Evolutionary conservation across 2,329 filamentous ascomycete species (phyloP), one percentile per base, ranked within the genome.

Genomic region (Stenocarpella maydis): DNA sequence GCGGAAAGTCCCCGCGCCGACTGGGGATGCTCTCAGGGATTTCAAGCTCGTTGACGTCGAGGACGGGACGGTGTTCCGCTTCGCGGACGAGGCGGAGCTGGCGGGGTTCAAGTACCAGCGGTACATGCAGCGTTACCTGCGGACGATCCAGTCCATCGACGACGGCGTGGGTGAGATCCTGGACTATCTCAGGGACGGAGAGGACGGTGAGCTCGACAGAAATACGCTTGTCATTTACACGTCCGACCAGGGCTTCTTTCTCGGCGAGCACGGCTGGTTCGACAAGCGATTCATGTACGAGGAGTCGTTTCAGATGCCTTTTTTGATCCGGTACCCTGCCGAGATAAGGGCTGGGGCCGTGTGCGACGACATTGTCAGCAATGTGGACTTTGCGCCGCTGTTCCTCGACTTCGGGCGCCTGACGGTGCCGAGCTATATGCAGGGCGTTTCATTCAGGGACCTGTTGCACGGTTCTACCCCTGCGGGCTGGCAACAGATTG

Each of bases 281-380:
- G 86, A 87, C 74, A 87, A 87, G 76, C 82, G 85, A 3, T 87
- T 87, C 75, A 87, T 87, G 82, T 87, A 87, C 75, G 85, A 88
- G 71, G 84, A 87, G 74, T 81, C 78, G 17, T 87, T 87, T 76
- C 85, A 87, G 75, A 87, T 87, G 85, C 85, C 85, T 0, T 85
- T 87, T 58, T 73, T 87, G 4, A 78, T 85, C 10, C 80, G 82
- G 0, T 85, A 84, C 55, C 85, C 85, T 0, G 70, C 63, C 0
- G 78, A 79, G 63, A 85, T 87, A 67, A 52, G 65, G 1, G 68
- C 81, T 0, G 78, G 80, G 0, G 77, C 75, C 0, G 75, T 85
- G 0, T 84, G 80, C 70, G 73, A 83, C 65, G 84, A 86, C 70
- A 86, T 86, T 24, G 79, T 87, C 65, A 82, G 80, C 73, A 87